Base-by-base conservation (phyloP, 345 rosid genomes). In the Diplotaxis tenuifolia region DNA sequence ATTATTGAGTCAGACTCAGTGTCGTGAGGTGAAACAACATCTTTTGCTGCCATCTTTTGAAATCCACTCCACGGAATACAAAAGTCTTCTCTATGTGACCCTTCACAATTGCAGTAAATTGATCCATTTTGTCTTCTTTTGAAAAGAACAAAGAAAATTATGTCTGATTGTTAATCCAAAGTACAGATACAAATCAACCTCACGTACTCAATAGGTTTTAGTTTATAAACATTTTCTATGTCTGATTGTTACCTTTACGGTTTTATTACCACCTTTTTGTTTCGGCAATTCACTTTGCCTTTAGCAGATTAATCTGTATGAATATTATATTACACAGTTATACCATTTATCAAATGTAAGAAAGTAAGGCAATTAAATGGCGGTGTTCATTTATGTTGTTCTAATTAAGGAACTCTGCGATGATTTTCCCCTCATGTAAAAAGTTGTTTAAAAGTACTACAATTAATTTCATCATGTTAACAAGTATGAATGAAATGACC, bases 401-500 rank as follows among this genome's bases (percentile, higher is more conserved):
- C 15, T 67, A 20, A 34, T 15, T 20, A 0, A 0, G 21, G 9
- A 52, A 53, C 10, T 67, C 62, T 53, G 15, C n/a, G 56, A 6
- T 45, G 11, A 63, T n/a, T 45, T 53, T 20, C 50, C n/a, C 32
- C 61, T 53, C 62, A 53, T 32, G 32, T 53, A 11, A 65, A 14
- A 16, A 12, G 20, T 23, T 21, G 18, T 62, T 42, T 34, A 21
- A 11, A 15, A 25, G 60, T 67, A 52, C 14, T 32, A 31, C 21
- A 52, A 52, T 7, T 31, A 20, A 52, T 28, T 53, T 5, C 21
- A 67, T 54, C 62, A 68, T 56, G 63, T 27, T 36, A 36, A 56
- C 72, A 68, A 55, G 54, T 70, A 58, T 27, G 20, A 38, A 25
- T 40, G 73, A 18, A 42, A 50, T 58, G 65, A 40, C 8, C 3